These are phyloP conservation scores for Arthroderma sp. DNA, from an alignment of 2,329 filamentous ascomycete species.

Conservation along the genomic window DNA sequence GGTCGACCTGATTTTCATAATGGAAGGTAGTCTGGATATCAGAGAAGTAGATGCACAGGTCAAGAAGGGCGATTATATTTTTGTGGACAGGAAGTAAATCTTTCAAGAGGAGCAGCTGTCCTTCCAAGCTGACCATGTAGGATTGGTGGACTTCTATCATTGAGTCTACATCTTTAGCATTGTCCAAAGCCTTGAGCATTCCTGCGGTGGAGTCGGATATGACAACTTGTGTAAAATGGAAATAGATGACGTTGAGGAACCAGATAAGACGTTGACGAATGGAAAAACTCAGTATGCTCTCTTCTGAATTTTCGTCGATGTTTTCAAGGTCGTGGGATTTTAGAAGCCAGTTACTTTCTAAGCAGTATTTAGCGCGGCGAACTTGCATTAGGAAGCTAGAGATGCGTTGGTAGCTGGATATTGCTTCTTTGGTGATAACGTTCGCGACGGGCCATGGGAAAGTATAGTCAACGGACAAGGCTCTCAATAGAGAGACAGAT, in stretches of 20 bases:
- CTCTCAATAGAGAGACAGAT: conserved; percentile 50
- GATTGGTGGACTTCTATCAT: conserved; percentile 60
- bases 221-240: conserved; percentile 63
- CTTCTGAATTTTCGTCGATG: conserved; percentile 14
- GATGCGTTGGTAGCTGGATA: conserved; percentile 55
- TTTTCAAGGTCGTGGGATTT: conserved; percentile 30
- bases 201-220: conserved; percentile 46
- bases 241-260: conserved; percentile 62
- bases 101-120: conserved; percentile 55
- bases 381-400: conserved; percentile 68
- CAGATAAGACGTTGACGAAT: conserved; percentile 60
- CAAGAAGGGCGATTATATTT: conserved; percentile 60
- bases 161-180: conserved; percentile 60
- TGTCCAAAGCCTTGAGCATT: conserved; percentile 45
- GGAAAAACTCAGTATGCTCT: conserved; percentile 24
- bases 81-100: conserved; percentile 59
- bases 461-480: conserved; percentile 54
- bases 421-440: conserved; percentile 53
- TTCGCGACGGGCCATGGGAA: conserved; percentile 56
- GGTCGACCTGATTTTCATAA: conserved; percentile 26
- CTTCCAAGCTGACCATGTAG: conserved; percentile 50
- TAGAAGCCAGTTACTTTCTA: conserved; percentile 41
- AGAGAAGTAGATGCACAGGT: conserved; percentile 58
- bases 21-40: conserved; percentile 39
- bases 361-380: conserved; percentile 53